These are phyloP conservation scores for Xylaria castorea DNA, from an alignment of 495 filamentous ascomycete genomes.

Conservation along the genomic window DNA sequence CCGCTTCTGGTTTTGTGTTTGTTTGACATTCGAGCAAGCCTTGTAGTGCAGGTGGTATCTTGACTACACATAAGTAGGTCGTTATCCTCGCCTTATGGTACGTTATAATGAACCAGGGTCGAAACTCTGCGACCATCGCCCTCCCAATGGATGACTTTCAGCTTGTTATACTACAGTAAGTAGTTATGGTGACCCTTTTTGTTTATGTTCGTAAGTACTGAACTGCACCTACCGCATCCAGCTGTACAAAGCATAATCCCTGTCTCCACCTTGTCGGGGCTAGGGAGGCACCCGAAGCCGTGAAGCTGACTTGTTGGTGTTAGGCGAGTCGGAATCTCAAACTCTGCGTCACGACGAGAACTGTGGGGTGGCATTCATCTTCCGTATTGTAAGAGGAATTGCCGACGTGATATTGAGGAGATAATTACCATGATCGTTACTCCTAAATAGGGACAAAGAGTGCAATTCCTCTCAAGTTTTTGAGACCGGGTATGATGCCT, in stretches of 20 bases:
- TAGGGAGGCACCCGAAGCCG: constrained; percentile 24
- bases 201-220: not conserved
- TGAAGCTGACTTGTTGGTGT: not conserved
- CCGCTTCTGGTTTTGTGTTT: not conserved
- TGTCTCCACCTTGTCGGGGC: constrained; percentile 19
- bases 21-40: not conserved
- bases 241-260: not conserved
- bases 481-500: not conserved
- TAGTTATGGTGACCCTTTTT: not conserved
- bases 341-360: constrained; percentile 4
- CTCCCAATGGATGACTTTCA: not conserved
- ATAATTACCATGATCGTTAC: not conserved
- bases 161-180: not conserved
- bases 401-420: not conserved
- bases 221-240: not conserved
- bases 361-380: not conserved
- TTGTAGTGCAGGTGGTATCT: not conserved
- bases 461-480: not conserved
- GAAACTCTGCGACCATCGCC: not conserved
- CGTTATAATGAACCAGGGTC: no score
- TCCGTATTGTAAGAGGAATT: not conserved
- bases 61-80: not conserved
- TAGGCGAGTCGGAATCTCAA: constrained; percentile 12
- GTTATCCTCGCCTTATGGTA: not conserved
- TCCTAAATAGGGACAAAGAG: not conserved